phyloP scores from a whole-genome alignment of 306 rosid genomes.

The Luffa aegyptiaca region DNA sequence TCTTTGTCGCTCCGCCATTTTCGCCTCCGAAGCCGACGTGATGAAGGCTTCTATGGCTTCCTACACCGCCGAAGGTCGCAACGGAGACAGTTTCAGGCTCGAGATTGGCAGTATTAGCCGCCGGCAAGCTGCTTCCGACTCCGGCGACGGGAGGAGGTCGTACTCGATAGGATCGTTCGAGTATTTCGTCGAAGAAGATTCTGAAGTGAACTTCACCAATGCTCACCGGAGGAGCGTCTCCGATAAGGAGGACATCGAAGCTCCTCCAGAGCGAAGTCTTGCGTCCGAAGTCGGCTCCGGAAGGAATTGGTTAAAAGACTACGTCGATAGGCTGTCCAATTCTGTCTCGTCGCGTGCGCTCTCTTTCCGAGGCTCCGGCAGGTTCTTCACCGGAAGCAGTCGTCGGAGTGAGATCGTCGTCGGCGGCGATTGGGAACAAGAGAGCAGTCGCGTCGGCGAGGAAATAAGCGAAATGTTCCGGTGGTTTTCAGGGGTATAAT shows the following conservation, averaged over 20 bases:
- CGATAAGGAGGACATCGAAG: slow-evolving; percentile 34
- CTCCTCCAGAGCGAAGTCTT: slow-evolving; percentile 19
- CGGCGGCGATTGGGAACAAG: slow-evolving; percentile 47
- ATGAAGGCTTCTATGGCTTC: slow-evolving; percentile 8
- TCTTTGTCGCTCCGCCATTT: slow-evolving; percentile 18
- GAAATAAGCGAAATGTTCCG: slow-evolving; percentile 80
- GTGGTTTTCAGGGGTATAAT: slow-evolving; percentile 87
- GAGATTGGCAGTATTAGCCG: slow-evolving; percentile 16
- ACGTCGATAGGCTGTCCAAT: slow-evolving; percentile 58
- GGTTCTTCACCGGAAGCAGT: slow-evolving; percentile 57
- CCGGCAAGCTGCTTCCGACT: slow-evolving; percentile 5
- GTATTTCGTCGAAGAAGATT: slow-evolving; percentile 51
- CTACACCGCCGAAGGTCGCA: slow-evolving; percentile 3
- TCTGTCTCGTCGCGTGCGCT: slow-evolving; percentile 55
- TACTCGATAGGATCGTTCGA: slow-evolving; percentile 85
- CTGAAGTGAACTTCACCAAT: slow-evolving; percentile 39
- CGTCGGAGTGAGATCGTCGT: slow-evolving; percentile 49
- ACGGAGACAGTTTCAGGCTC: slow-evolving; percentile 14
- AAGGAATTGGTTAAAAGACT: slow-evolving; percentile 68
- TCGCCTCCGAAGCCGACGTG: slow-evolving; percentile 14
- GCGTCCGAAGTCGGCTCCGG: slow-evolving; percentile 52
- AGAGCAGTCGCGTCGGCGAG: slow-evolving; percentile 51
- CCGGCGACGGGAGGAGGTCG: slow-evolving; percentile 43
- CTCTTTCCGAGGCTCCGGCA: slow-evolving; percentile 77
- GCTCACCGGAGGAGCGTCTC: slow-evolving; percentile 40